Percentiles rank a stretch among this genome's conserved stretches.
Conservation (phyloP, 2,329 filamentous ascomycete species). For the Hymenoscyphus fraxineus region DNA sequence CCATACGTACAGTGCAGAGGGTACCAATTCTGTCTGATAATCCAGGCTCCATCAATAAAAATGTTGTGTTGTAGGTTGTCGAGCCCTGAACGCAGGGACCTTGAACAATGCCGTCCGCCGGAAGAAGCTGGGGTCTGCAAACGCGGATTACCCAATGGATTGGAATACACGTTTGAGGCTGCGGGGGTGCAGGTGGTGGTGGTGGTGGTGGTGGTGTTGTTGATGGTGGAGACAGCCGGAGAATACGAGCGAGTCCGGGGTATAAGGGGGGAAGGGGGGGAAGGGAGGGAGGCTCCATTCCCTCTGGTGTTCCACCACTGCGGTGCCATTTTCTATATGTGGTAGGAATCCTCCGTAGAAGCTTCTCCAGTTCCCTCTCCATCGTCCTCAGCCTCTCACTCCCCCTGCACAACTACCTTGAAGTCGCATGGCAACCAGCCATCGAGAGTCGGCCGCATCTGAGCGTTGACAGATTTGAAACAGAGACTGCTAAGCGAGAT, state of each 20-base stretch:
- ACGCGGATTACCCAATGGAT: conserved; percentile 30
- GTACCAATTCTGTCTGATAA: neutral
- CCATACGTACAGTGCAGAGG: neutral
- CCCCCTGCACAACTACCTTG: neutral
- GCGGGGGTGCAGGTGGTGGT: neutral
- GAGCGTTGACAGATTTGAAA: conserved; percentile 2
- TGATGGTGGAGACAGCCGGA: too few relatives aligned
- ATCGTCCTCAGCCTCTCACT: neutral
- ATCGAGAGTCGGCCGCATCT: neutral
- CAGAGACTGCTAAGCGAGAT: neutral
- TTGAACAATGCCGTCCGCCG: conserved; percentile 23
- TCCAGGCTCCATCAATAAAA: too few relatives aligned
- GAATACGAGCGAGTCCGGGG: neutral
- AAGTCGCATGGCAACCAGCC: neutral
- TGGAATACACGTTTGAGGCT: neutral
- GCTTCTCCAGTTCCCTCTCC: neutral
- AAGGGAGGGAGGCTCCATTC: neutral
- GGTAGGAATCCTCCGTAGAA: neutral
- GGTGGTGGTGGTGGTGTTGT: neutral
- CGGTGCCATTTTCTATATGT: neutral
- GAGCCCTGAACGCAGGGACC: conserved; percentile 21
- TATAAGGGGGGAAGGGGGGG: too few relatives aligned
- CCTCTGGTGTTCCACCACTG: neutral
- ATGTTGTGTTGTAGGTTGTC: neutral
- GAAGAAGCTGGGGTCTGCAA: conserved; percentile 26